These are phyloP conservation scores for Cantharellus anzutake DNA, from an alignment of 768 basidiomycete genomes.

Conservation along the genomic window DNA sequence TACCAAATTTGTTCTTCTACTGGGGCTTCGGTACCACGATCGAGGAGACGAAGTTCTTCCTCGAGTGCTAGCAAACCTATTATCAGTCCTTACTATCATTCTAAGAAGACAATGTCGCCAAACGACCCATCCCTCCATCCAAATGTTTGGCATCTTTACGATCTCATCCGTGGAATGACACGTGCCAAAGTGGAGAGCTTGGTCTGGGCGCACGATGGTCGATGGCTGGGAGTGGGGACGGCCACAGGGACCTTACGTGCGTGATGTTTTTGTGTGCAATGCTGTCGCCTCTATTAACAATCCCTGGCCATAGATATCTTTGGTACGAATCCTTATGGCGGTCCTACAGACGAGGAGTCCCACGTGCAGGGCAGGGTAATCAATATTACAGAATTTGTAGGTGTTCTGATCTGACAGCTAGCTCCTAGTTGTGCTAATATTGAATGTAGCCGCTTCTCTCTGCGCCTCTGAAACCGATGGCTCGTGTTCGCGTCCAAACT, in stretches of 20 bases:
- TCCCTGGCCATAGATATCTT: constrained; percentile 40
- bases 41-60: not conserved
- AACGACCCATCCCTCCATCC: not conserved
- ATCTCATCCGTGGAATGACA: constrained; percentile 53
- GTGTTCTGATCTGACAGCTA: constrained; percentile 8
- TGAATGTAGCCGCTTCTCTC: constrained; percentile 27
- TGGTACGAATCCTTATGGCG: constrained; percentile 58
- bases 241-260: constrained; percentile 19
- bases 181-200: constrained; percentile 39
- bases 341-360: constrained; percentile 39
- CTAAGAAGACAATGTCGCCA: not conserved
- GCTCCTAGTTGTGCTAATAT: not conserved
- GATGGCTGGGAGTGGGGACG: constrained; percentile 55
- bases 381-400: constrained; percentile 33
- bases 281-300: constrained; percentile 17
- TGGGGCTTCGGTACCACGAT: not conserved
- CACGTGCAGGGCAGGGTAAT: constrained; percentile 39
- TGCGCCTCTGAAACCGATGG: constrained; percentile 36
- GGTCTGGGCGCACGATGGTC: constrained; percentile 34
- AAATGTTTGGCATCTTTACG: constrained; percentile 36
- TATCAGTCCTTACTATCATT: not conserved
- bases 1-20: not conserved
- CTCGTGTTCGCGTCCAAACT: constrained; percentile 21
- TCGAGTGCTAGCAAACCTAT: not conserved
- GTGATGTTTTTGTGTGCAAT: constrained; percentile 7